These are phyloP conservation scores for Dissophora globulifera DNA, from an alignment of 192 early-diverging fungal species.

Conservation along the genomic window DNA sequence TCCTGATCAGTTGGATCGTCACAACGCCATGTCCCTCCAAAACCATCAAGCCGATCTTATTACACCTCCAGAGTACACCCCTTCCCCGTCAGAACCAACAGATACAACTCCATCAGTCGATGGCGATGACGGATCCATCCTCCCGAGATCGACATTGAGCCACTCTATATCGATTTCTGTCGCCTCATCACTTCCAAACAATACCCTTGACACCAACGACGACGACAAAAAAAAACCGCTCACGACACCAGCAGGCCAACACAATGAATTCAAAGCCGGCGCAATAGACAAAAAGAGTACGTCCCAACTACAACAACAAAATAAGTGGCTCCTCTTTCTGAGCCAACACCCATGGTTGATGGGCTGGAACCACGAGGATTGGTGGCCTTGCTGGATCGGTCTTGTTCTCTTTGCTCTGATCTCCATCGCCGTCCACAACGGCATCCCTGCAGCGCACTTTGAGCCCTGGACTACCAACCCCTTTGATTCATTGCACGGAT, in stretches of 20 bases:
- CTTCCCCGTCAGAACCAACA: neutral
- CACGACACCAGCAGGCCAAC: neutral
- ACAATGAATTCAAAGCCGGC: neutral
- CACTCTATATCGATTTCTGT: slow-evolving; percentile 12
- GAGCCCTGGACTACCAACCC: slow-evolving; percentile 56
- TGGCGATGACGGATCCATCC: neutral
- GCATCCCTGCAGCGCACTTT: slow-evolving; percentile 58
- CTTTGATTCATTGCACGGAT: slow-evolving; percentile 53
- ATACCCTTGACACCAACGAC: neutral
- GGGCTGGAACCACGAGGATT: slow-evolving; percentile 67
- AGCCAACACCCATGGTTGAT: slow-evolving; percentile 48
- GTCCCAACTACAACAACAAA: slow-evolving; percentile 1
- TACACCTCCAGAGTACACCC: slow-evolving; percentile 1
- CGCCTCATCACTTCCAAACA: neutral
- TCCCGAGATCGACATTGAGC: neutral
- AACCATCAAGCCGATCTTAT: neutral
- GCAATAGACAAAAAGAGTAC: neutral
- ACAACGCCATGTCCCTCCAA: neutral
- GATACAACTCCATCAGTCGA: neutral
- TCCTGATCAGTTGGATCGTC: neutral
- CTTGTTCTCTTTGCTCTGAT: slow-evolving; percentile 61
- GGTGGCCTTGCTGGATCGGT: slow-evolving; percentile 69
- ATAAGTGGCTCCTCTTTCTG: too few relatives aligned
- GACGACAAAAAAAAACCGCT: slow-evolving; percentile 3
- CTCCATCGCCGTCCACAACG: slow-evolving; percentile 50